Evolutionary conservation across 208 protist species (phyloP).

Genomic region (Acanthamoeba sp.): DNA sequence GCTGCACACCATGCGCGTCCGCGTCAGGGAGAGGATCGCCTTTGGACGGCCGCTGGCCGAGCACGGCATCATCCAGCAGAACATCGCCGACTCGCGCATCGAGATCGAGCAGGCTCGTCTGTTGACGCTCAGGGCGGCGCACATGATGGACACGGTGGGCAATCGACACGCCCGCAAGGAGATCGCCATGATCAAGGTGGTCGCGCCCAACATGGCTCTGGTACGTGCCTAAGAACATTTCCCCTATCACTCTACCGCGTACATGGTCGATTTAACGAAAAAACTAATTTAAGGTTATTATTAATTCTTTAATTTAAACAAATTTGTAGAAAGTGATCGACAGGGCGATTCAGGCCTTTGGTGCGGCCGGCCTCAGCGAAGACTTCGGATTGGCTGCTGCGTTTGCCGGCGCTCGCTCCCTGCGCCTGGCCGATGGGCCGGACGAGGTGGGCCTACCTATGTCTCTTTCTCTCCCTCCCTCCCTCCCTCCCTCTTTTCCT

Average conservation of each 20-base stretch:
- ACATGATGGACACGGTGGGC: slow-evolving; percentile 81
- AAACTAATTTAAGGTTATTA: neutral
- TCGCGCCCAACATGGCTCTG: slow-evolving; percentile 85
- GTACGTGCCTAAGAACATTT: too few relatives aligned
- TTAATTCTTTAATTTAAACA: neutral
- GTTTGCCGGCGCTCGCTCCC: slow-evolving; percentile 81
- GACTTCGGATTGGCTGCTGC: slow-evolving; percentile 86
- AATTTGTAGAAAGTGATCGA: slow-evolving; percentile 85
- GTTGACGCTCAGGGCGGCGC: slow-evolving; percentile 86
- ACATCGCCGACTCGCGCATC: slow-evolving; percentile 88
- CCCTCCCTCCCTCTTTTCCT: neutral
- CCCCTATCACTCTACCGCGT: too few relatives aligned
- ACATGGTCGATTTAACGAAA: too few relatives aligned
- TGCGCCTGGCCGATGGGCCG: slow-evolving; percentile 89
- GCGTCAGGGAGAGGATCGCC: slow-evolving; percentile 76
- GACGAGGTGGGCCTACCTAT: slow-evolving; percentile 82
- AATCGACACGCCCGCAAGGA: slow-evolving; percentile 78
- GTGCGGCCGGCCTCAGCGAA: slow-evolving; percentile 81
- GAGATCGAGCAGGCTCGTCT: slow-evolving; percentile 89
- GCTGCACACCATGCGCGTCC: slow-evolving; percentile 85
- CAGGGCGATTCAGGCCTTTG: slow-evolving; percentile 87
- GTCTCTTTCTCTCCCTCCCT: neutral
- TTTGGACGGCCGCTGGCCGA: slow-evolving; percentile 86
- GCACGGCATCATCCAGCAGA: slow-evolving; percentile 80
- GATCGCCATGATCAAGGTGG: slow-evolving; percentile 88